These are phyloP conservation scores for Aspergillus latus DNA, from an alignment of 2,329 filamentous ascomycete genomes.

Conservation along the genomic window DNA sequence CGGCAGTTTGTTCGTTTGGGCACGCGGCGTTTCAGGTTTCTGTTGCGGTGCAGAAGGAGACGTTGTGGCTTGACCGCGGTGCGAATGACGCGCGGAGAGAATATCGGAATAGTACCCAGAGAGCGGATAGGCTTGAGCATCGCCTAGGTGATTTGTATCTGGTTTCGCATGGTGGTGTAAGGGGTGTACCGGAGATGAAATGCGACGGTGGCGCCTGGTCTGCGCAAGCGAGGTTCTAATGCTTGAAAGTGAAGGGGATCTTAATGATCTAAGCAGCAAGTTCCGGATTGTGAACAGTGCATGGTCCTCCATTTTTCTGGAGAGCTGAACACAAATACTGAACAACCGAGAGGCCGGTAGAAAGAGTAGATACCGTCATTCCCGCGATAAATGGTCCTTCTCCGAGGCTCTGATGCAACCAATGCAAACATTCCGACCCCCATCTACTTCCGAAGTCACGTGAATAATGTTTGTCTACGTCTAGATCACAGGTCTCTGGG, in stretches of 20 bases:
- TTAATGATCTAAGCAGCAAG: conserved; percentile 18
- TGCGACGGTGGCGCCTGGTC: conserved; percentile 22
- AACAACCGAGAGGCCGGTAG: background rate
- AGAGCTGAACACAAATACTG: background rate
- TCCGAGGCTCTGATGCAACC: conserved; percentile 32
- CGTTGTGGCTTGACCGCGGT: conserved; percentile 21
- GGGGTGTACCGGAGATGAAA: conserved; percentile 23
- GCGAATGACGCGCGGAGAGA: conserved; percentile 33
- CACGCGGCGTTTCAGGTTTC: conserved; percentile 20
- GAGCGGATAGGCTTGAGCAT: conserved; percentile 40
- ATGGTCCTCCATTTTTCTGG: conserved; percentile 30
- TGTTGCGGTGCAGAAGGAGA: conserved; percentile 16
- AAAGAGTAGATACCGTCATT: conserved; percentile 16
- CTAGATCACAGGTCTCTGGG: background rate
- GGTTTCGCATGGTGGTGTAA: conserved; percentile 19
- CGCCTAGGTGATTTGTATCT: conserved; percentile 10
- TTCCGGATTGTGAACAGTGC: conserved; percentile 18
- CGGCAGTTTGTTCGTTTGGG: conserved; percentile 19
- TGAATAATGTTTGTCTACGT: background rate
- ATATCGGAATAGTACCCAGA: conserved; percentile 48
- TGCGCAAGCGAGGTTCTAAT: conserved; percentile 5
- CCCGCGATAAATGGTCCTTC: background rate
- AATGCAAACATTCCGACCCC: conserved; percentile 30
- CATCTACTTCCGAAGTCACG: background rate
- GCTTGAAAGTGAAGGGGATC: background rate